phyloP scores from a whole-genome alignment of 2,329 filamentous ascomycete genomes.

The Albifimbria verrucaria region DNA sequence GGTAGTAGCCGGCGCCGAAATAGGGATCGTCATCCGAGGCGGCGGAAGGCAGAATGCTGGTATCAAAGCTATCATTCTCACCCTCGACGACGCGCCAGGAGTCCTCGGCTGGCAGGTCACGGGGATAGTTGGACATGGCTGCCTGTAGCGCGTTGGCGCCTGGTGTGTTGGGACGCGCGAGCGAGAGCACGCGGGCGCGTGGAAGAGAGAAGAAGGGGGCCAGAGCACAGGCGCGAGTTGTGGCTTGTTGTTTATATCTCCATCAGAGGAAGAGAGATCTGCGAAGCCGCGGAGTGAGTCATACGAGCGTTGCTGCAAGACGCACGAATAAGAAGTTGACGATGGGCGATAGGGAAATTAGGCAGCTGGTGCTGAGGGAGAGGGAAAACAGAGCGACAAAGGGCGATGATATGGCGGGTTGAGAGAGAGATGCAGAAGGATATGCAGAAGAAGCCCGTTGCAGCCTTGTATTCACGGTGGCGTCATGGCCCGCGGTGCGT shows the following conservation, averaged over 20 bases:
- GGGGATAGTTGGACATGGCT: slow-evolving; percentile 17
- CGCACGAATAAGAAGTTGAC: background rate
- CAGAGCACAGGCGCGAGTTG: no score
- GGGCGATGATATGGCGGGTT: background rate
- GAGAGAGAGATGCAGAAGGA: background rate
- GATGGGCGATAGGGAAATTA: background rate
- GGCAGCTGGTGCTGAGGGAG: background rate
- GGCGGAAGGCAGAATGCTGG: slow-evolving; percentile 46
- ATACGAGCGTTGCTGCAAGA: background rate
- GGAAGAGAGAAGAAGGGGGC: background rate
- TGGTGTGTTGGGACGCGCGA: background rate
- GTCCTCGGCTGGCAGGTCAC: slow-evolving; percentile 38
- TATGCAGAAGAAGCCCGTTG: no score
- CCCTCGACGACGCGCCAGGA: slow-evolving; percentile 62
- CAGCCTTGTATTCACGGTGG: background rate
- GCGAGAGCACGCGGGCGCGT: background rate
- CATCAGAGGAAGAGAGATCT: background rate
- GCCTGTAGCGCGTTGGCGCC: background rate
- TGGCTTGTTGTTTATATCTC: background rate
- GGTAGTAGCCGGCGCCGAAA: slow-evolving; percentile 36
- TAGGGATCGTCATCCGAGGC: no score
- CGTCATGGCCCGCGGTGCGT: background rate
- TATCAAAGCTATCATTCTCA: slow-evolving; percentile 60
- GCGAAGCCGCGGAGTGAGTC: background rate
- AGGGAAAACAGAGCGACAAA: no score